Conservation (phyloP, 2,329 filamentous ascomycete species). For the Pestalotiopsis sp. region DNA sequence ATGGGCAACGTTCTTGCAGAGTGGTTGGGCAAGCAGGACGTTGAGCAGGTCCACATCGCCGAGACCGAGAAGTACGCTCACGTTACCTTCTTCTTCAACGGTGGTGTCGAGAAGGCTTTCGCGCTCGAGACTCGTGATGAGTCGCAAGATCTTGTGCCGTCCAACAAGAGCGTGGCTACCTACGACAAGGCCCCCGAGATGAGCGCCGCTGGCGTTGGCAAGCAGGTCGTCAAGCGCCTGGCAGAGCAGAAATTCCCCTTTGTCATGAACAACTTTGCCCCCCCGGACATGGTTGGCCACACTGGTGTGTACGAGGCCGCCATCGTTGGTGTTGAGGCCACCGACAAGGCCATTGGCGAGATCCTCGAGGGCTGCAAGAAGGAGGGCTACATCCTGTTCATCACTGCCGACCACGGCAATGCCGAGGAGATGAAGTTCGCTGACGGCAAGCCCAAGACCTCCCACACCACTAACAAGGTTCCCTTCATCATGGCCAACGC, state of each 20-base stretch:
- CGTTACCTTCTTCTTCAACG: slow-evolving; percentile 99
- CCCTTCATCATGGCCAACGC: slow-evolving; percentile 98
- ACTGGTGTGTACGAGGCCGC: slow-evolving; percentile 97
- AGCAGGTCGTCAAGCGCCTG: slow-evolving; percentile 87
- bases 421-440: slow-evolving; percentile 99
- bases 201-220: slow-evolving; percentile 86
- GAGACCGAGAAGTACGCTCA: slow-evolving; percentile 99
- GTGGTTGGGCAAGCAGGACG: slow-evolving; percentile 85
- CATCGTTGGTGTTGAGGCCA: slow-evolving; percentile 79
- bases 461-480: slow-evolving; percentile 96
- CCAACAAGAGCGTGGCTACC: slow-evolving; percentile 85
- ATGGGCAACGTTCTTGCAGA: slow-evolving; percentile 99
- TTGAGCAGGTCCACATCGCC: slow-evolving; percentile 93
- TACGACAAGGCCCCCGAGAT: slow-evolving; percentile 96
- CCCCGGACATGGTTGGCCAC: slow-evolving; percentile 98
- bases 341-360: slow-evolving; percentile 89
- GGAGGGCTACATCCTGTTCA: slow-evolving; percentile 88
- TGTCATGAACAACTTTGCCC: slow-evolving; percentile 99
- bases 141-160: slow-evolving; percentile 74
- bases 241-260: slow-evolving; percentile 87
- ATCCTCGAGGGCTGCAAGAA: slow-evolving; percentile 94
- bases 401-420: slow-evolving; percentile 96
- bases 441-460: slow-evolving; percentile 95
- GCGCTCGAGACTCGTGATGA: slow-evolving; percentile 88
- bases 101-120: slow-evolving; percentile 95